These are phyloP conservation scores for Hymenotorrendiella dingleyae DNA, from an alignment of 2,329 filamentous ascomycete genomes.

Conservation along the genomic window DNA sequence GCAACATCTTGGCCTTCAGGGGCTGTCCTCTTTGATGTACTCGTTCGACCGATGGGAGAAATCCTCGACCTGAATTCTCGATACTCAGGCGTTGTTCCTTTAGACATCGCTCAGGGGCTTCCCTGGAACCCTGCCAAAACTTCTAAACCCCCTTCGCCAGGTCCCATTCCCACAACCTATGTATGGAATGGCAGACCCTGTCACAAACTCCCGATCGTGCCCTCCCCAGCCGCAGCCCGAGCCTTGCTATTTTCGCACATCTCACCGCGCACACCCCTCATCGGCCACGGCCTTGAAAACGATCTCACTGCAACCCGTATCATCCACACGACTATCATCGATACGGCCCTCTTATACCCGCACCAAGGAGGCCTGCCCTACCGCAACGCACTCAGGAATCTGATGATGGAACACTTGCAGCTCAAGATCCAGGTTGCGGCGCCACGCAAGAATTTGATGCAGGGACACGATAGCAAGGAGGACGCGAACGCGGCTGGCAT, in stretches of 20 bases:
- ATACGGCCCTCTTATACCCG: conserved; percentile 80
- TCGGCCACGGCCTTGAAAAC: conserved; percentile 93
- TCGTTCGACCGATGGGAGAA: conserved; percentile 78
- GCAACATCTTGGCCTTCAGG: conserved; percentile 82
- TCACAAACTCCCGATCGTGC: conserved; percentile 63
- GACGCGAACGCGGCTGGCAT: conserved; percentile 88
- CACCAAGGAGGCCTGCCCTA: conserved; percentile 71
- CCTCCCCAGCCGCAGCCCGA: conserved; percentile 69
- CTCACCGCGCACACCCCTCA: conserved; percentile 70
- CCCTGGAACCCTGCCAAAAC: conserved; percentile 39
- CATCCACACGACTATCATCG: conserved; percentile 77
- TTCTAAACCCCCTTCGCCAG: conserved; percentile 29
- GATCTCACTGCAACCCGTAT: conserved; percentile 83
- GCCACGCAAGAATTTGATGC: conserved; percentile 23
- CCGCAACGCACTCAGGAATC: conserved; percentile 68
- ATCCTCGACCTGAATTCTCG: conserved; percentile 87
- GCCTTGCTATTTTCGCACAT: conserved; percentile 71
- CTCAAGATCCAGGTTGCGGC: conserved; percentile 71
- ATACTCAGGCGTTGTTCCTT: conserved; percentile 78
- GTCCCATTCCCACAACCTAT: too few species aligned
- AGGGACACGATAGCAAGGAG: conserved; percentile 86
- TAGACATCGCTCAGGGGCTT: conserved; percentile 66
- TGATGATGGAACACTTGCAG: conserved; percentile 65
- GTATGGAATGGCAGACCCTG: too few species aligned
- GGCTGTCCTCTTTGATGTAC: conserved; percentile 69